These are phyloP conservation scores for Stylonectria norvegica DNA, from an alignment of 2,329 filamentous ascomycete species.

Conservation along the genomic window DNA sequence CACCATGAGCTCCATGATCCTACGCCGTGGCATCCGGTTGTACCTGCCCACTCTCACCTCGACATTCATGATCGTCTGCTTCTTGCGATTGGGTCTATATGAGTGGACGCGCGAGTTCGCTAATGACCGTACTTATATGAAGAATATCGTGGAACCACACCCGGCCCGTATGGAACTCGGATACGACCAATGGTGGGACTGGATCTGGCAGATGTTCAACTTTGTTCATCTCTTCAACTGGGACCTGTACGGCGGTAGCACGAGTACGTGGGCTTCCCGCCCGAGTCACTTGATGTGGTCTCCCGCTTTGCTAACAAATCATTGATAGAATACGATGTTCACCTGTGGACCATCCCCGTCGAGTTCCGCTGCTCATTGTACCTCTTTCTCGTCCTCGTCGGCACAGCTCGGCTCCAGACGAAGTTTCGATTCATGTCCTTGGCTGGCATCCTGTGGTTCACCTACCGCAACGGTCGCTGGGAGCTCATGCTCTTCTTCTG, in stretches of 20 bases:
- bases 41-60: slow-evolving; percentile 51
- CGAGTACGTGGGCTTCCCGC: slow-evolving; percentile 26
- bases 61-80: slow-evolving; percentile 44
- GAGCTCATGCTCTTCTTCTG: slow-evolving; percentile 54
- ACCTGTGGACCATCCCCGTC: slow-evolving; percentile 61
- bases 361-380: slow-evolving; percentile 58
- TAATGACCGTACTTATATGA: slow-evolving; percentile 40
- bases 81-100: slow-evolving; percentile 46
- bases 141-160: slow-evolving; percentile 49
- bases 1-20: slow-evolving; percentile 48
- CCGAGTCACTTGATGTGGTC: neutral
- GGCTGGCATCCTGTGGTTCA: slow-evolving; percentile 39
- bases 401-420: slow-evolving; percentile 44
- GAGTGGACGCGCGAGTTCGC: slow-evolving; percentile 48
- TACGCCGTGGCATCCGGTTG: slow-evolving; percentile 50
- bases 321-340: slow-evolving; percentile 47
- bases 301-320: slow-evolving; percentile 14
- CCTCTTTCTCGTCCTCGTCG: slow-evolving; percentile 52
- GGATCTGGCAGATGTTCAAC: slow-evolving; percentile 45
- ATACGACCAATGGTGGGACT: slow-evolving; percentile 43
- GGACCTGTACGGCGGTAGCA: slow-evolving; percentile 46
- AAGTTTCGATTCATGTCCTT: slow-evolving; percentile 42
- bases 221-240: slow-evolving; percentile 52
- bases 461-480: slow-evolving; percentile 48
- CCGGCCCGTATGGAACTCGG: slow-evolving; percentile 37